Conservation (phyloP, 495 filamentous ascomycete species). For the Podospora sp. region DNA sequence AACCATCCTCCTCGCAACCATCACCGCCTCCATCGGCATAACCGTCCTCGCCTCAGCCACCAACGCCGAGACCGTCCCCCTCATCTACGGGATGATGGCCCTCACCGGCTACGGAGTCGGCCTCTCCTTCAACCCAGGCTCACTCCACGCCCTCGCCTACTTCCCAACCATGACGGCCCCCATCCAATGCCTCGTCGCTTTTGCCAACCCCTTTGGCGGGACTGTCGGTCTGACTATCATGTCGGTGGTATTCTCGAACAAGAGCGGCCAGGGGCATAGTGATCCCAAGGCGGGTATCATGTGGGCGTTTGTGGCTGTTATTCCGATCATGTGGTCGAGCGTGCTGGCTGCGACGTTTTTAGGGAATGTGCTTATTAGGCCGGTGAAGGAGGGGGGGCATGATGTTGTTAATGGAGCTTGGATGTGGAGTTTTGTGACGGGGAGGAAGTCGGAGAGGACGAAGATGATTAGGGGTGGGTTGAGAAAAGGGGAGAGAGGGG, state of each 20-base stretch:
- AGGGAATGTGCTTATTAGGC: slow-evolving; percentile 57
- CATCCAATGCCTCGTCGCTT: slow-evolving; percentile 54
- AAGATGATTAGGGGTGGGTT: slow-evolving; percentile 29
- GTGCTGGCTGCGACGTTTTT: slow-evolving; percentile 48
- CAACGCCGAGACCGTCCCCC: slow-evolving; percentile 34
- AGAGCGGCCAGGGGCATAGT: slow-evolving; percentile 19
- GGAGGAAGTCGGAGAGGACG: slow-evolving; percentile 31
- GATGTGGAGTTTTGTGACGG: slow-evolving; percentile 27
- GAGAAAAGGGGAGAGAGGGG: no score
- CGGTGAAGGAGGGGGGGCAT: slow-evolving; percentile 24
- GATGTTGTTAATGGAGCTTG: slow-evolving; percentile 30
- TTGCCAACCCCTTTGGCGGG: slow-evolving; percentile 59
- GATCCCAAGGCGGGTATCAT: slow-evolving; percentile 51
- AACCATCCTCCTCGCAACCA: slow-evolving; percentile 52
- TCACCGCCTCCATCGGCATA: slow-evolving; percentile 52
- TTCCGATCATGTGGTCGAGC: slow-evolving; percentile 54
- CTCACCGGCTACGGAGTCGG: slow-evolving; percentile 61
- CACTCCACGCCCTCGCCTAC: slow-evolving; percentile 56
- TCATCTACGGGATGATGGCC: slow-evolving; percentile 63
- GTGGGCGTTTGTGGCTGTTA: slow-evolving; percentile 58
- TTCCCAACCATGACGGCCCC: slow-evolving; percentile 54
- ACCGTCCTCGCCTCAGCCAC: slow-evolving; percentile 53
- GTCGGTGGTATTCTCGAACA: slow-evolving; percentile 64
- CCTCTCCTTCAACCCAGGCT: slow-evolving; percentile 41
- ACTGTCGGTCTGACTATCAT: slow-evolving; percentile 61